These are phyloP conservation scores for Solanum pennellii DNA, from an alignment of 257 asterid species.

Conservation along the genomic window DNA sequence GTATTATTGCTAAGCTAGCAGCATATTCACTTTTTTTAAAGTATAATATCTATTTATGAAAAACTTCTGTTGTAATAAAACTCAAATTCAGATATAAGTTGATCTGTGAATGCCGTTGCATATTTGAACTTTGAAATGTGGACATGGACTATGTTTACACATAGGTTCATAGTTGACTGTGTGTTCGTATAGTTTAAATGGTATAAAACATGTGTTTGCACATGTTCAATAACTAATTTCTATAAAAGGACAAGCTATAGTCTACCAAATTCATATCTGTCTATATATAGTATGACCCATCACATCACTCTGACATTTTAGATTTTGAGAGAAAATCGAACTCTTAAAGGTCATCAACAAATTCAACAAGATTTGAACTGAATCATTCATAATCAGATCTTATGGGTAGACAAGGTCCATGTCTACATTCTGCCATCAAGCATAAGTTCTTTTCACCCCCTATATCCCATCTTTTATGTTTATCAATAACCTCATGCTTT, in stretches of 20 bases:
- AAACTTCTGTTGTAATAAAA: too few relatives aligned
- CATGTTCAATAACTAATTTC: neutral
- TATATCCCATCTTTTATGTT: neutral
- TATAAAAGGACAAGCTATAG: neutral
- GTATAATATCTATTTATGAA: too few relatives aligned
- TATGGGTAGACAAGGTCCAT: slow-evolving; percentile 15
- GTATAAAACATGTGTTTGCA: too few relatives aligned
- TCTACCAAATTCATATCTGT: neutral
- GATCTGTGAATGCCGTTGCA: too few relatives aligned
- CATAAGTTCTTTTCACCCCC: neutral
- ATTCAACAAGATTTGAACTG: neutral
- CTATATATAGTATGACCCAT: neutral
- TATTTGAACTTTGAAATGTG: too few relatives aligned
- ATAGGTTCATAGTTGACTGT: too few relatives aligned
- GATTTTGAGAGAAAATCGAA: neutral
- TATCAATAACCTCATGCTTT: neutral
- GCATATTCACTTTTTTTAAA: too few relatives aligned
- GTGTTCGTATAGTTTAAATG: too few relatives aligned
- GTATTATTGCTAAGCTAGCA: too few relatives aligned
- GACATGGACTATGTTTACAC: too few relatives aligned
- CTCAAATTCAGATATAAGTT: too few relatives aligned
- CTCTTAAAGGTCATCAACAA: neutral
- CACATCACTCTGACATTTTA: neutral
- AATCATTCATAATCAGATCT: neutral
- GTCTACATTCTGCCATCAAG: slow-evolving; percentile 9